Percentiles rank a stretch among this genome's conserved stretches.
Conservation (phyloP, 129 eudicot genomes). For the Tanacetum coccineum region DNA sequence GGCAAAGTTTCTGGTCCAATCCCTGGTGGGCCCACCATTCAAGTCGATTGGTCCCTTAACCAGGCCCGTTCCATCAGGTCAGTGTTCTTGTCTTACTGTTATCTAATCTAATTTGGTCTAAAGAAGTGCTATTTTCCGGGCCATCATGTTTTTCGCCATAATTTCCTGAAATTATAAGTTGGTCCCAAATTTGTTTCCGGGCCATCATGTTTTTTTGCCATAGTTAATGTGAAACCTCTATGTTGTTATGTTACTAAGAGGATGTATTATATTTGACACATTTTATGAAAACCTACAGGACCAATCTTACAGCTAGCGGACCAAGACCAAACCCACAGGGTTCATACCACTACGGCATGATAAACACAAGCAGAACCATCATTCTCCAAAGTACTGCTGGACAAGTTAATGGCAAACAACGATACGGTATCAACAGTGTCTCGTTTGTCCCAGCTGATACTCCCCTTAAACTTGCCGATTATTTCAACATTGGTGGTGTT, state of each 20-base stretch:
- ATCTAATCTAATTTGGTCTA: too few species aligned
- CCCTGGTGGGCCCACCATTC: slow-evolving; percentile 91
- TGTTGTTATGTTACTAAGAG: too few species aligned
- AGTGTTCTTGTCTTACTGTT: background rate
- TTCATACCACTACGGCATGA: slow-evolving; percentile 53
- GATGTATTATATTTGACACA: slow-evolving; percentile 7
- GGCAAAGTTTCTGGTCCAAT: slow-evolving; percentile 63
- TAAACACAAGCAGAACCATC: slow-evolving; percentile 36
- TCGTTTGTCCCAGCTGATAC: slow-evolving; percentile 41
- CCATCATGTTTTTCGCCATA: background rate
- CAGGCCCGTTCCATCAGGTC: slow-evolving; percentile 91
- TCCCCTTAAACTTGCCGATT: slow-evolving; percentile 48
- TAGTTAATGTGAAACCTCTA: too few species aligned
- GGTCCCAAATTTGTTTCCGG: background rate
- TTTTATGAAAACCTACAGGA: slow-evolving; percentile 25
- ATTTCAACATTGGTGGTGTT: slow-evolving; percentile 78
- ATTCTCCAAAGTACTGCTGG: slow-evolving; percentile 43
- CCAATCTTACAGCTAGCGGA: slow-evolving; percentile 55
- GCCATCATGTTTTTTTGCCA: background rate
- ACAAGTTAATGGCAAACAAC: slow-evolving; percentile 38
- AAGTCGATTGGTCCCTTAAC: slow-evolving; percentile 88
- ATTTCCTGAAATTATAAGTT: background rate
- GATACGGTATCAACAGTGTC: slow-evolving; percentile 54
- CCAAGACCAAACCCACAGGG: slow-evolving; percentile 64
- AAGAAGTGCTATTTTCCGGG: background rate